Evolutionary conservation across 805 yeast genomes (phyloP).

Genomic region (Kluyveromyces starmeri): DNA sequence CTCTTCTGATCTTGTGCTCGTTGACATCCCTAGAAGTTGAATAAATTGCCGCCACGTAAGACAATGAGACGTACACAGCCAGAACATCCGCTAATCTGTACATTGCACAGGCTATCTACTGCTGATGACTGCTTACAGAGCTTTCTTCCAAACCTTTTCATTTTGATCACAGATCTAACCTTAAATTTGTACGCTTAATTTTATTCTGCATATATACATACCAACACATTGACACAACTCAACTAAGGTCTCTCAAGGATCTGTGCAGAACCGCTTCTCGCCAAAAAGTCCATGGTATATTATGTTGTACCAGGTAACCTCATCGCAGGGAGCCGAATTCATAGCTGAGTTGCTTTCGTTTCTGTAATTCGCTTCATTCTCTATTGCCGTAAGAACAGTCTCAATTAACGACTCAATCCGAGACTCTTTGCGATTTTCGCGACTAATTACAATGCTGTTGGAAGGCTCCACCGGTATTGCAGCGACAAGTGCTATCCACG

Average conservation of each 20-base stretch:
- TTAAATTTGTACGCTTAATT: no score
- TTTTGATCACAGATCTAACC: no score
- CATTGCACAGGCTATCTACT: no score
- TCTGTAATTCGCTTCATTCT: not conserved
- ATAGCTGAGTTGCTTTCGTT: not conserved
- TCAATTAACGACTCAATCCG: not conserved
- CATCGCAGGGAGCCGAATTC: slow-evolving; percentile 31
- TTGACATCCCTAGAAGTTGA: slow-evolving; percentile 12
- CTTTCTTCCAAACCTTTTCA: no score
- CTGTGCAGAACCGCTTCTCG: slow-evolving; percentile 28
- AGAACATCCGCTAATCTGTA: slow-evolving; percentile 5
- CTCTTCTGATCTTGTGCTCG: slow-evolving; percentile 20
- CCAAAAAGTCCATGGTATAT: slow-evolving; percentile 45
- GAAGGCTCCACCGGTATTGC: no score
- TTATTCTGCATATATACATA: no score
- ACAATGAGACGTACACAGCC: slow-evolving; percentile 18
- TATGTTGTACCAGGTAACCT: slow-evolving; percentile 44
- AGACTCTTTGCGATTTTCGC: no score
- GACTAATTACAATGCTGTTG: no score
- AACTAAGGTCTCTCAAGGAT: no score
- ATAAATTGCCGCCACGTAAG: slow-evolving; percentile 23
- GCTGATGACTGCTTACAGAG: no score
- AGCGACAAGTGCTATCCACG: no score
- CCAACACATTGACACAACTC: no score
- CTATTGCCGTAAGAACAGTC: not conserved